These are phyloP conservation scores for Neofusicoccum laricinum DNA, from an alignment of 2,329 filamentous ascomycete genomes.

Conservation along the genomic window DNA sequence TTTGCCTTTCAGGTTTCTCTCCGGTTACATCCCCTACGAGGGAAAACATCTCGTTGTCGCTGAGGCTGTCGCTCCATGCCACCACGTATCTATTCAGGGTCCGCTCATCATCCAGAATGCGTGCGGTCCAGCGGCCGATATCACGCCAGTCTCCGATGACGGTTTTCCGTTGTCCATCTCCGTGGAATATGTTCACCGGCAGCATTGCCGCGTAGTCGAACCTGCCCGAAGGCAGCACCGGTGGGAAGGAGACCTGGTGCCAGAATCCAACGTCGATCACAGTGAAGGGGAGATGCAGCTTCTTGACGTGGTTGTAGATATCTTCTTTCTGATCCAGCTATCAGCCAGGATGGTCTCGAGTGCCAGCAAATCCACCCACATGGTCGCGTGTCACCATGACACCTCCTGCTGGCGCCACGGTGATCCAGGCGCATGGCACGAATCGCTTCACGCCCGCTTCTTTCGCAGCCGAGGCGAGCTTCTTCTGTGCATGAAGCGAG, in stretches of 20 bases:
- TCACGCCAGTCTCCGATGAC: conserved; percentile 51
- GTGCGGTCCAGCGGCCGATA: conserved; percentile 51
- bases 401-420: conserved; percentile 44
- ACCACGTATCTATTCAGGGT: conserved; percentile 55
- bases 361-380: conserved; percentile 22
- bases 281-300: conserved; percentile 56
- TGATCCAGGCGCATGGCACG: conserved; percentile 30
- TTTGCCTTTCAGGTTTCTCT: conserved; percentile 34
- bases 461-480: conserved; percentile 22
- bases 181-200: not conserved
- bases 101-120: conserved; percentile 50
- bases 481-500: not conserved
- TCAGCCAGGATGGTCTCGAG: not conserved
- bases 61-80: conserved; percentile 46
- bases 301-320: conserved; percentile 29
- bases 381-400: conserved; percentile 42
- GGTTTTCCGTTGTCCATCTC: conserved; percentile 41
- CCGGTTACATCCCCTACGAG: conserved; percentile 49
- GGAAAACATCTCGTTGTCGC: conserved; percentile 47
- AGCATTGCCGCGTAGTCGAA: conserved; percentile 31
- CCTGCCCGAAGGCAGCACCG: conserved; percentile 40
- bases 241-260: conserved; percentile 50
- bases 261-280: conserved; percentile 59
- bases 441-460: conserved; percentile 30
- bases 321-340: conserved; percentile 8